A percentile compares a stretch with the other conserved stretches of the same genome.
phyloP scores from a whole-genome alignment of 306 rosid species.

The Lotus japonicus region DNA sequence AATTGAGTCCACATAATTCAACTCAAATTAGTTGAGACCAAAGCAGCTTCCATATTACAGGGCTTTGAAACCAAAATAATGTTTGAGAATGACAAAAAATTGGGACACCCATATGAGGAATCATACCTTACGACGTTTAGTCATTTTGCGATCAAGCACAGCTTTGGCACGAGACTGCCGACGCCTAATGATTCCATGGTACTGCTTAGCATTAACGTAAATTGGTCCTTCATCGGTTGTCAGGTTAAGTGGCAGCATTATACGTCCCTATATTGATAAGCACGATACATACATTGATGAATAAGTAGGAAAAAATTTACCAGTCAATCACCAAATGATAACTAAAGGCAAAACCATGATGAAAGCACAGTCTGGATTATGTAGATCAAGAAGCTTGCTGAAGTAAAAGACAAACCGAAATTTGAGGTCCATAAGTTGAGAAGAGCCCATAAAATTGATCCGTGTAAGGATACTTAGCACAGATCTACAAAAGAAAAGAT shows the following conservation, averaged over 20 bases:
- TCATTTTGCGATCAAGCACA: conserved; percentile 44
- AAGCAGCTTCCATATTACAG: too few relatives aligned
- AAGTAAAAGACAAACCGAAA: conserved; percentile 51
- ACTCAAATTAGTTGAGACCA: too few relatives aligned
- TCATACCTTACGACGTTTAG: conserved; percentile 64
- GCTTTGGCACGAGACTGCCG: conserved; percentile 91
- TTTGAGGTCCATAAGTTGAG: conserved; percentile 72
- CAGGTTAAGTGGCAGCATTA: conserved; percentile 84
- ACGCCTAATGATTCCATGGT: conserved; percentile 89
- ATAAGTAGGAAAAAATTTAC: background rate
- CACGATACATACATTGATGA: conserved; percentile 20
- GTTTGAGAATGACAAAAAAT: background rate
- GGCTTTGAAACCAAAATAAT: too few relatives aligned
- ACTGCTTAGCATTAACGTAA: conserved; percentile 94
- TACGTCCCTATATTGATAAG: conserved; percentile 61
- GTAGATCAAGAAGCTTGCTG: conserved; percentile 15
- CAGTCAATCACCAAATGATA: conserved; percentile 6
- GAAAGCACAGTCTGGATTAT: background rate
- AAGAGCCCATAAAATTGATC: conserved; percentile 81
- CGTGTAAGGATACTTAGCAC: conserved; percentile 60
- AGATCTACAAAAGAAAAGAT: conserved; percentile 40
- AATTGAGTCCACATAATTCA: too few relatives aligned
- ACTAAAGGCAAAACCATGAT: background rate
- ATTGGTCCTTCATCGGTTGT: conserved; percentile 82
- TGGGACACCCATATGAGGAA: background rate